Evolutionary conservation across 192 early-diverging fungal genomes (phyloP).

Genomic region (Mortierella claussenii): DNA sequence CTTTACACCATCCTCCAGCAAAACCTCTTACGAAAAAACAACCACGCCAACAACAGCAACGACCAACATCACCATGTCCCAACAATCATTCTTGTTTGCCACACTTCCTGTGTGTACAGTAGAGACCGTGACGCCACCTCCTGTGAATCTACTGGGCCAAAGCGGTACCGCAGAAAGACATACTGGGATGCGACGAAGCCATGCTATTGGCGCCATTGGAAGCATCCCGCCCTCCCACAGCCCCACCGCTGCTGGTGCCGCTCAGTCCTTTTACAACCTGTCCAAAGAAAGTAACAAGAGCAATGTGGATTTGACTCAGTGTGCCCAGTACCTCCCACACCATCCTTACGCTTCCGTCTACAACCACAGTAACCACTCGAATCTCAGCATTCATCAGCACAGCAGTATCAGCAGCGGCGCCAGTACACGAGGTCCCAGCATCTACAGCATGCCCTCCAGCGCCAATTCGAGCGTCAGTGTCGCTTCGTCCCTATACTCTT

Average conservation of each 20-base stretch:
- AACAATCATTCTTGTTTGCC: conserved; percentile 30
- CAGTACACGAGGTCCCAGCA: conserved; percentile 12
- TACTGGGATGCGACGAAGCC: too few species aligned
- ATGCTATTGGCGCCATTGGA: conserved; percentile 5
- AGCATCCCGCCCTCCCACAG: conserved; percentile 1
- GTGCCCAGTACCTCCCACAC: conserved; percentile 15
- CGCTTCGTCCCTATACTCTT: conserved; percentile 23
- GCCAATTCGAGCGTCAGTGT: conserved; percentile 26
- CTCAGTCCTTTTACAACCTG: conserved; percentile 44
- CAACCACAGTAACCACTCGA: conserved; percentile 16
- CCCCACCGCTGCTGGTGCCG: too few species aligned
- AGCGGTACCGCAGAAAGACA: too few species aligned
- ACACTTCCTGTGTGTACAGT: conserved; percentile 27
- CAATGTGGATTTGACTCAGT: conserved; percentile 27
- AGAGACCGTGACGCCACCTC: background rate
- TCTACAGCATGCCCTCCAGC: conserved; percentile 25
- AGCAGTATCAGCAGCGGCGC: too few species aligned
- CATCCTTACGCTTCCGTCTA: conserved; percentile 19
- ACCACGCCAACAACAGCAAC: too few species aligned
- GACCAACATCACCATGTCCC: too few species aligned
- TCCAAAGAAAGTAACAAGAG: conserved; percentile 37
- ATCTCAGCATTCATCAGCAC: conserved; percentile 19
- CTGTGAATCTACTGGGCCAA: too few species aligned
- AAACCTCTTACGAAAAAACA: too few species aligned
- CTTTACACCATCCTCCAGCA: too few species aligned